Evolutionary conservation across 179 eudicot species (phyloP).

Genomic region (Spinacia oleracea): DNA sequence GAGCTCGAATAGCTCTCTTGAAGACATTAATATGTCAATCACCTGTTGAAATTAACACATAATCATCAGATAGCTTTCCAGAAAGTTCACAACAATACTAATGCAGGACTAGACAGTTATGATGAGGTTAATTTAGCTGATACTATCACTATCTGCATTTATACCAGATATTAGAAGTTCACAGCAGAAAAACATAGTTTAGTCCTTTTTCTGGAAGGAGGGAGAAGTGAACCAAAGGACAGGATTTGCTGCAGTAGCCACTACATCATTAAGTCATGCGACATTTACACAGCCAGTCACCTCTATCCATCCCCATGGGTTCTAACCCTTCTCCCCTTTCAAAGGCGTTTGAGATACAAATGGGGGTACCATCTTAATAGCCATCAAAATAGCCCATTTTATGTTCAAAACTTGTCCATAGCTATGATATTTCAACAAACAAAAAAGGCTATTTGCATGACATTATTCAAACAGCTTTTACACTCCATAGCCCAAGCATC

Average conservation of each 20-base stretch:
- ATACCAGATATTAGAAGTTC: not conserved
- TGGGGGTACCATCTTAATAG: not conserved
- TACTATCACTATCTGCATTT: not conserved
- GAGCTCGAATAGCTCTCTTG: slow-evolving; percentile 64
- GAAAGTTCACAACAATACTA: not conserved
- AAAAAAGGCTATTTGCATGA: not conserved
- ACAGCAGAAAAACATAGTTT: not conserved
- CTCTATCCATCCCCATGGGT: not conserved
- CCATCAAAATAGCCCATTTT: not conserved
- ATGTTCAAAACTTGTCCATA: not conserved
- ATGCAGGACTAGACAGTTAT: not conserved
- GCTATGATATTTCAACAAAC: not conserved
- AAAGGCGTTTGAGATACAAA: not conserved
- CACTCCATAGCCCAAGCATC: not conserved
- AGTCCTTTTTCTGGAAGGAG: not conserved
- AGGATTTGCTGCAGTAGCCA: not conserved
- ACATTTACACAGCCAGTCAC: not conserved
- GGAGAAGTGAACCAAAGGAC: not conserved
- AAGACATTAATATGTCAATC: slow-evolving; percentile 62
- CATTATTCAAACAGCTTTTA: not conserved
- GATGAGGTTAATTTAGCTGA: not conserved
- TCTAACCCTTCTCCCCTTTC: not conserved
- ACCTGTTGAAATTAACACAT: slow-evolving; percentile 45
- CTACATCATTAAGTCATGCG: not conserved
- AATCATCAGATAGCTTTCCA: not conserved